A percentile compares a stretch with the other conserved stretches of the same genome.
Evolutionary conservation across 371 early-diverging fungal genomes (phyloP).

Genomic region (Neoconidiobolus thromboides): DNA sequence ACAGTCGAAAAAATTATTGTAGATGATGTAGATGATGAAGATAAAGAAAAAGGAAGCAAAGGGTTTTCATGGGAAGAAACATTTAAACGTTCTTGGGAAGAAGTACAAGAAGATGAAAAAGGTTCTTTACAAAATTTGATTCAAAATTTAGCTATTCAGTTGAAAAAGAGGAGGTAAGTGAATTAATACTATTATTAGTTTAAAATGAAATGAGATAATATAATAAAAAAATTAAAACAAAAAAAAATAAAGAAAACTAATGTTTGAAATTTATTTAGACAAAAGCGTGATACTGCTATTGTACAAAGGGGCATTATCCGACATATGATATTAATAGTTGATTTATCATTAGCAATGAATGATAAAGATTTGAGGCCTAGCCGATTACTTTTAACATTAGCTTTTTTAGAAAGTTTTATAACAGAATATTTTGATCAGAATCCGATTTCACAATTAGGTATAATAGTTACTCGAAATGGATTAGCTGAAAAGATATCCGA

Average conservation of each 20-base stretch:
- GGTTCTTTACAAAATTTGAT: conserved; percentile 67
- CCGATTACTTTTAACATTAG: conserved; percentile 50
- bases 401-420: conserved; percentile 49
- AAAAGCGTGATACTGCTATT: conserved; percentile 41
- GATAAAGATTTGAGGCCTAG: conserved; percentile 68
- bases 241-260: no score
- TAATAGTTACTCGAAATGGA: conserved; percentile 75
- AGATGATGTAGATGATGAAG: conserved; percentile 2
- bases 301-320: conserved; percentile 88
- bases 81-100: conserved; percentile 92
- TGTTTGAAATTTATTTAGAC: neutral
- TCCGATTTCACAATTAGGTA: conserved; percentile 76
- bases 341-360: conserved; percentile 64
- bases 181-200: neutral
- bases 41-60: neutral
- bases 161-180: conserved; percentile 42
- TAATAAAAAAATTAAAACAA: no score
- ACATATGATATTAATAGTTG: conserved; percentile 62
- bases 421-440: conserved; percentile 87
- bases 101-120: conserved; percentile 74
- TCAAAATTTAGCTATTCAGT: conserved; percentile 49
- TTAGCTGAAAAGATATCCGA: conserved; percentile 72
- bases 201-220: no score
- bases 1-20: neutral
- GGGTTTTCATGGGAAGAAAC: conserved; percentile 83